Evolutionary conservation across 768 basidiomycete species (phyloP), one percentile per base, ranked within the genome.

Genomic region (Termitomyces bulborhizus): DNA sequence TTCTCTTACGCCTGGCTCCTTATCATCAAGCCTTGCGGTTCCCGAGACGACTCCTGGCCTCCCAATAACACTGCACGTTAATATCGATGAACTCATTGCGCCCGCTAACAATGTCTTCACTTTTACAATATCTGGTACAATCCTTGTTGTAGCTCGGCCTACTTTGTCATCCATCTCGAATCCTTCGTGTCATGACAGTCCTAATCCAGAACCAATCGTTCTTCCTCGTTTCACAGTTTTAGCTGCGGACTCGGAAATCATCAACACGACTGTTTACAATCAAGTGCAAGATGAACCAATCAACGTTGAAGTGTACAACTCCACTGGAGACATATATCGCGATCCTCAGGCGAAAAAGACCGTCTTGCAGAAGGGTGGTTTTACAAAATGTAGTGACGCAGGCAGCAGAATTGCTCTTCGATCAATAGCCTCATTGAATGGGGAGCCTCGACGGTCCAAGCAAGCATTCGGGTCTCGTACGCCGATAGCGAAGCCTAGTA

Each of bases 81-180:
- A 91, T 63, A 88, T 91, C 76, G 88, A 88, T 60, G 87, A 91
- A 41, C 72, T 91, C 6, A 73, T 82, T 26, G 79, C 83, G 3
- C 81, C 88, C 8, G 70, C 76, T 29, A 86, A 84, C 68, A 84
- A 83, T 56, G 61, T 73, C 15, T 85, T 92, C 62, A 78, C 77
- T 5, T 88, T 91, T 67, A 77, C 72, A 11, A 79, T 91, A 45
- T 75, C 77, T 11, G 88, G 89, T 6, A 83, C 77, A 6, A 73
- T 91, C 43, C 71, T 90, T 3, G 68, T 92, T 32, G 76, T 76
- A 5, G 73, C 85, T 44, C 76, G 75, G 48, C 58, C 69, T 40
- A 59, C 66, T 0, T 55, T 70, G 1, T 32, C 42, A 24, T 61
- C 68, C 16, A 67, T 66, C 40, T 55, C 65, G 48, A 68, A 65